phyloP scores from a whole-genome alignment of 345 rosid genomes.

The Eucalyptus marginata region DNA sequence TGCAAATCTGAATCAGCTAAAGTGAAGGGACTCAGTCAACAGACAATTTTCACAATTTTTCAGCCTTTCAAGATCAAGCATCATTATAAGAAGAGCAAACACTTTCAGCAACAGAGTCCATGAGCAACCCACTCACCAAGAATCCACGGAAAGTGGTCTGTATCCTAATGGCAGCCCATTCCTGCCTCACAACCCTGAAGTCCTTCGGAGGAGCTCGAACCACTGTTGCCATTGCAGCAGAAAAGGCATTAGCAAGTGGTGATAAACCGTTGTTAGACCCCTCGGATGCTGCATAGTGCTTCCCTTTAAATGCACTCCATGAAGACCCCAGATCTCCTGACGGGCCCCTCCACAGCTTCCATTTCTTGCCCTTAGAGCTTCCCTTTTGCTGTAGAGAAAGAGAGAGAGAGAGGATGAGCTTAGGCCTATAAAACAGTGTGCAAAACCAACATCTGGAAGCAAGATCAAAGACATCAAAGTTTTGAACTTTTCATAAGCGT shows the following conservation, averaged over 20 bases:
- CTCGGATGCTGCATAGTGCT: slow-evolving; percentile 34
- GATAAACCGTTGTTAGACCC: slow-evolving; percentile 20
- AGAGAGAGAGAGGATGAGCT: not conserved
- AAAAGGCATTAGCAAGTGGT: slow-evolving; percentile 31
- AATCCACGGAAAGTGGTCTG: slow-evolving; percentile 94
- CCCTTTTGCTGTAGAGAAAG: slow-evolving; percentile 23
- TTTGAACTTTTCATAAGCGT: not conserved
- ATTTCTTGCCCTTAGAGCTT: slow-evolving; percentile 41
- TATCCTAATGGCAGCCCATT: slow-evolving; percentile 89
- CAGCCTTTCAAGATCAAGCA: not conserved
- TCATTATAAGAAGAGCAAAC: not conserved
- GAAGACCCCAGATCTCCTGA: slow-evolving; percentile 49
- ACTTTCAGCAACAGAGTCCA: not conserved
- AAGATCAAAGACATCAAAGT: not conserved
- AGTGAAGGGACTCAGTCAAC: not conserved
- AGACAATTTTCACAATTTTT: not conserved
- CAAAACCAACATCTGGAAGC: not conserved
- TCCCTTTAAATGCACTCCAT: slow-evolving; percentile 52
- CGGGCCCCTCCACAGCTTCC: slow-evolving; percentile 78
- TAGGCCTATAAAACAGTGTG: not conserved
- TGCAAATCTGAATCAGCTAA: not conserved
- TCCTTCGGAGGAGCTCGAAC: slow-evolving; percentile 82
- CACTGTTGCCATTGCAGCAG: slow-evolving; percentile 71
- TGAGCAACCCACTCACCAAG: slow-evolving; percentile 34
- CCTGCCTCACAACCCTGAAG: slow-evolving; percentile 67